Evolutionary conservation across 2,329 filamentous ascomycete species (phyloP), one percentile per base, ranked within the genome.

Genomic region (Alternaria sp.): DNA sequence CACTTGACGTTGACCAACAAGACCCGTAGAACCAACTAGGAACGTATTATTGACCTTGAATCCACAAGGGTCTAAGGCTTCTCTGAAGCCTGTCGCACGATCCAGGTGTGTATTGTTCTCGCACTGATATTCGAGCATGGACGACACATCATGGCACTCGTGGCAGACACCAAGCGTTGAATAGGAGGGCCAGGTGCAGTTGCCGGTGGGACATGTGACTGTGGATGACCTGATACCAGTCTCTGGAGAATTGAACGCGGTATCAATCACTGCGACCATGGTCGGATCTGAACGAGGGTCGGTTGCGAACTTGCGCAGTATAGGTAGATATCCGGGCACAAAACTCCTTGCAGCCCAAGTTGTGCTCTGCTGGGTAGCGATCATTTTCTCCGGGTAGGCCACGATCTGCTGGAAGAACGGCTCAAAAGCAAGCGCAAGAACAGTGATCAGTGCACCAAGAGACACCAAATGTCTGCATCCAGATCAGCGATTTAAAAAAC

Each of bases 371-470:
- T 30, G 45, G 11, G 3, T 10, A 2, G 54, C 13, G 0, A 19
- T 43, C 19, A 53, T 32, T 43, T 54, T 47, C 3, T 57, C 23
- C 3, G 67, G 63, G 52, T 62, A 71, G 2, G 58, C 32, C 2
- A 69, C 55, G 21, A 70, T 67, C 43, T 71, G 65, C 17, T 71
- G 67, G 51, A 73, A 69, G 56, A 70, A 67, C 0, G 67, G 61
- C 32, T 71, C 68, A 28, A 71, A 69, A 6, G 65, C 67, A 6
- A 73, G 44, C 8, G 60, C 59, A 4, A 68, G 53, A 13, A 70
- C 52, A 7, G 65, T 69, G 12, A 70, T 59, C 3, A 51, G 23
- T 12, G 69, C 67, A 12, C 62, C 67, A 1, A 73, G 32, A 2
- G 66, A 63, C 5, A 55, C 68, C 13, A 36, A 2, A 3, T 36